Evolutionary conservation across 768 basidiomycete genomes (phyloP), one percentile per base, ranked within the genome.

Genomic region (Plicaturopsis crispa): DNA sequence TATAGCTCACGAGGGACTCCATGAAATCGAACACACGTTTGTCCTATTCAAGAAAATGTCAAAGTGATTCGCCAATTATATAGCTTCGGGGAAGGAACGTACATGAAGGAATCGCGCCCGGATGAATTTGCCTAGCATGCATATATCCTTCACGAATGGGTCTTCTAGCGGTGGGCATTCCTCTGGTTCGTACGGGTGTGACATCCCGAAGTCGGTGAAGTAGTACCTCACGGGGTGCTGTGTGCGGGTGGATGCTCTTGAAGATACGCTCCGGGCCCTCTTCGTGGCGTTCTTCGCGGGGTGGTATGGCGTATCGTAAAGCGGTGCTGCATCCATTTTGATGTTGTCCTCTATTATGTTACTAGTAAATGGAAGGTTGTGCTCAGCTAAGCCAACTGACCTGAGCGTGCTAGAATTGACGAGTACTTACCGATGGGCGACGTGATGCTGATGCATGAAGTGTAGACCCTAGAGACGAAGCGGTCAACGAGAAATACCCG

Each of bases 61-160:
- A 17, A 28, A 8, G 14, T 28, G 26, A 28, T 8, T 14, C 26
- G 26, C 8, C 26, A 8, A 28, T 8, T 28, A 28, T 8, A 28
- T 8, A 8, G 26, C 10, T 28, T 28, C 8, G 8, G 14, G 26
- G 14, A 8, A 28, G 21, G 14, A 8, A 28, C 50, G 13, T 36
- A 56, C 62, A 22, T 51, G 31, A 10, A 58, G 5, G 23, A 64
- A 56, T 3, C 49, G 17, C 19, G 39, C 33, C 6, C 50, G 45
- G 13, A 68, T 53, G 6, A 60, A 16, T 32, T 70, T 70, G 0
- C 67, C 69, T 1, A 71, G 42, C 21, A 62, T 62, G 41, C 67
- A 73, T 3, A 73, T 50, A 23, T 73, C 72, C 0, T 60, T 62
- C 0, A 60, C 49, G 31, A 72, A 73, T 0, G 68, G 65, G 42